Evolutionary conservation across 176 grass and related monocot genomes (phyloP), one percentile per base, ranked within the genome.

Genomic region (Aegilops bicornis): DNA sequence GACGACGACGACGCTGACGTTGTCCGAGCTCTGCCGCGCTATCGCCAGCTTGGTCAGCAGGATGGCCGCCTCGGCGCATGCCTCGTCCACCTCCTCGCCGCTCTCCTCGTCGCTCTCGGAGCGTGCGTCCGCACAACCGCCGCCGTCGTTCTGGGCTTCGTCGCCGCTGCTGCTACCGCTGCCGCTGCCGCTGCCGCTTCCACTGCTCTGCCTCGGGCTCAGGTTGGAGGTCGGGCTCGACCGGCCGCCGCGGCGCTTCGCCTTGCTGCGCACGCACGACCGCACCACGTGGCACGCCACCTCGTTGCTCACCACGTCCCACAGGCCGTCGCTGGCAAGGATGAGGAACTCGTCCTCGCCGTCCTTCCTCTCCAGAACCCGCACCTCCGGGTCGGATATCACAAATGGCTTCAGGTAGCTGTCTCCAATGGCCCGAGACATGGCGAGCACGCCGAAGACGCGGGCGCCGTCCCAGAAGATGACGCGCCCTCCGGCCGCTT

Each of bases 401-500:
- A 98, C 96, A 36, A 79, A 98, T 29, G 96, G 93, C 90, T 98
- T 98, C 79, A 98, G 76, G 83, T 98, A 96, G 65, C 84, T 92
- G 66, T 98, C 96, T 33, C 93, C 93, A 0, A 98, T 98, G 65
- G 93, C 96, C 4, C 96, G 91, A 0, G 96, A 98, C 96, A 96
- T 94, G 84, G 93, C 96, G 1, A 98, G 96, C 83, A 98, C 89
- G 22, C 93, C 96, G 68, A 96, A 91, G 2, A 98, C 93, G 75
- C 93, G 90, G 39, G 96, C 93, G 35, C 90, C 93, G 22, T 98
- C 90, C 93, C 96, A 98, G 88, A 83, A 98, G 79, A 98, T 98
- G 22, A 96, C 96, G 31, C 88, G 91, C 9, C 96, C 93, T 8
- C 96, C 96, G 17, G 88, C 91, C 8, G 78, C 86, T 33, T 92